A percentile compares a stretch with the other conserved stretches of the same genome.
These are phyloP conservation scores for Psidium guajava DNA, from an alignment of 345 rosid species.

Conservation along the genomic window DNA sequence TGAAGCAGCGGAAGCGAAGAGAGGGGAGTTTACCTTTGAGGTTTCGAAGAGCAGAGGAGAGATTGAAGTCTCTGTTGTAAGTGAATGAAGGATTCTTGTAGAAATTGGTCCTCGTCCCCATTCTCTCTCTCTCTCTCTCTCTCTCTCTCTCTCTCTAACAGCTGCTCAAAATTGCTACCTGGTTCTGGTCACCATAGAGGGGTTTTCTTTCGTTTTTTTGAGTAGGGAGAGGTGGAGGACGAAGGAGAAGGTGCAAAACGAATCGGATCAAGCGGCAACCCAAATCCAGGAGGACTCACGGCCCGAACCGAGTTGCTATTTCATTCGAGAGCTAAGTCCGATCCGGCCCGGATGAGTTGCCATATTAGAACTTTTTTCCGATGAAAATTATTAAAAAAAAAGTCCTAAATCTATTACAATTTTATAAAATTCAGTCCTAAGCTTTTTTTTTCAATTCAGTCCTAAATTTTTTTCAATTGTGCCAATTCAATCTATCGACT, in stretches of 20 bases:
- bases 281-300: not conserved
- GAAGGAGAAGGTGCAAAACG: not conserved
- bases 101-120: constrained; percentile 51
- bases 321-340: not conserved
- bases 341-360: not conserved
- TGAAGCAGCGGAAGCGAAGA: not conserved
- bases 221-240: not conserved
- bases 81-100: constrained; percentile 51
- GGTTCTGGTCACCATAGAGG: not conserved
- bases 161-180: not conserved
- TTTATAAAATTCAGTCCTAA: too few species aligned
- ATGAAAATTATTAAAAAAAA: too few species aligned
- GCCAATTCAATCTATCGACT: too few species aligned
- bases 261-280: not conserved
- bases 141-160: not conserved
- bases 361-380: not conserved
- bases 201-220: rapidly evolving
- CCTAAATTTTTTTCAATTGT: too few species aligned
- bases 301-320: not conserved
- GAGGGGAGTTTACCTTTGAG: constrained; percentile 24
- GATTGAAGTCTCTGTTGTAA: constrained; percentile 44
- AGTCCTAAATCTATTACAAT: too few species aligned
- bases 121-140: constrained; percentile 12
- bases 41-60: constrained; percentile 59
- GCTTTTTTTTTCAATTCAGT: too few species aligned